Base-by-base conservation (phyloP, 2,329 filamentous ascomycete genomes). In the Geoglossum cookeanum region DNA sequence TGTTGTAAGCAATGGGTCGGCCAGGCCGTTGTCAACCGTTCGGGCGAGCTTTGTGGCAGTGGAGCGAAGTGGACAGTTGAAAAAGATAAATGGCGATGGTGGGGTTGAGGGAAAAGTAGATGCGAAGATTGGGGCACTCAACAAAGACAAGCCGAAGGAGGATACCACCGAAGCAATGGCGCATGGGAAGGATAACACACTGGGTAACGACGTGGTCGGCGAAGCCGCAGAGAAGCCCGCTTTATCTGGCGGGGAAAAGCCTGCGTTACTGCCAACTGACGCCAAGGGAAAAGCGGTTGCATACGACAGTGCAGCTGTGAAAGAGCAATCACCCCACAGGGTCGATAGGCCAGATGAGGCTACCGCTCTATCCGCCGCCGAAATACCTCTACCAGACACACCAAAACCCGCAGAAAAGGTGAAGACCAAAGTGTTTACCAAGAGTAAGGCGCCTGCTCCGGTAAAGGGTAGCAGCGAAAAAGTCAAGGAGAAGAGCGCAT, bases 31-130 rank as follows among this genome's bases (percentile, higher is more conserved):
- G 22, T 44, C 54, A 17, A 57, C 30, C 11, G 55, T 57, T 8
- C 55, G 55, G 27, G 35, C 55, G 35, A 57, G 55, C 22, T 57
- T 57, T 22, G 55, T 57, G n/a, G 39, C 55, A n/a, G 55, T 57
- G n/a, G 55, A 51, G 30, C 55, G 37, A 9, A 57, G 55, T 29
- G 55, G 45, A 22, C 55, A 33, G 35, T 33, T 57, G 55, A 57
- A 57, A 15, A 53, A 17, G 29, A 35, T 22, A 33, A 53, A 53
- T 37, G 49, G 49, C 6, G 49, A 53, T 53, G 33, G 33, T 29
- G 33, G 29, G 30, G 49, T 53, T 9, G 49, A 53, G n/a, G 49
- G n/a, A 32, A 53, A 53, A 32, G n/a, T n/a, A 9, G 49, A 53
- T 15, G 30, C 22, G 11, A 53, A 53, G 11, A 11, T n/a, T 22